Evolutionary conservation across 2,329 filamentous ascomycete species (phyloP).

Genomic region (Coniochaeta prunicola): DNA sequence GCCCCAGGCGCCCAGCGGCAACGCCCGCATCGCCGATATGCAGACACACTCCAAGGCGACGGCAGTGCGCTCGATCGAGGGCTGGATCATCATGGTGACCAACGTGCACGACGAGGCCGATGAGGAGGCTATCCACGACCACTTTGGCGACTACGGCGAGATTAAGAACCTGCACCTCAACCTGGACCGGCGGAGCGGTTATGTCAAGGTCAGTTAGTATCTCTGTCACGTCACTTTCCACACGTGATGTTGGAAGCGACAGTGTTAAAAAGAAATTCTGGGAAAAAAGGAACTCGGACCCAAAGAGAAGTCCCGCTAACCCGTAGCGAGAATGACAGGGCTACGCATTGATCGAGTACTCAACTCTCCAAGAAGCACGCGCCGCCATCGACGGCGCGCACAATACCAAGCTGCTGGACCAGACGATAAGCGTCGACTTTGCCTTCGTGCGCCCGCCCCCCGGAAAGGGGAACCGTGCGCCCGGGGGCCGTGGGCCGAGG

Average conservation of each 20-base stretch:
- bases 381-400: constrained; percentile 79
- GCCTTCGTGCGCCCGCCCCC: constrained; percentile 77
- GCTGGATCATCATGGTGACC: constrained; percentile 81
- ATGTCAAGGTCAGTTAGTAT: constrained; percentile 62
- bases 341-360: constrained; percentile 79
- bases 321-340: constrained; percentile 48
- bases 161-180: constrained; percentile 85
- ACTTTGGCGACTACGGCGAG: constrained; percentile 77
- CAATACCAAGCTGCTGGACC: constrained; percentile 69
- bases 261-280: no score
- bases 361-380: constrained; percentile 69
- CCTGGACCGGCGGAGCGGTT: constrained; percentile 73
- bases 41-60: constrained; percentile 67
- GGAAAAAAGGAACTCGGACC: not conserved
- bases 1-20: constrained; percentile 25
- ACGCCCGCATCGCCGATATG: constrained; percentile 54
- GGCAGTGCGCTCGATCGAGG: constrained; percentile 79
- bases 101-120: constrained; percentile 85
- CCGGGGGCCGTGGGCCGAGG: constrained; percentile 29
- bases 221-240: not conserved
- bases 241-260: not conserved
- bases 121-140: constrained; percentile 74
- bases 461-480: constrained; percentile 35
- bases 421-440: constrained; percentile 76
- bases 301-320: not conserved